Base-by-base conservation (phyloP, 805 yeast genomes). In the Millerago galiae region DNA sequence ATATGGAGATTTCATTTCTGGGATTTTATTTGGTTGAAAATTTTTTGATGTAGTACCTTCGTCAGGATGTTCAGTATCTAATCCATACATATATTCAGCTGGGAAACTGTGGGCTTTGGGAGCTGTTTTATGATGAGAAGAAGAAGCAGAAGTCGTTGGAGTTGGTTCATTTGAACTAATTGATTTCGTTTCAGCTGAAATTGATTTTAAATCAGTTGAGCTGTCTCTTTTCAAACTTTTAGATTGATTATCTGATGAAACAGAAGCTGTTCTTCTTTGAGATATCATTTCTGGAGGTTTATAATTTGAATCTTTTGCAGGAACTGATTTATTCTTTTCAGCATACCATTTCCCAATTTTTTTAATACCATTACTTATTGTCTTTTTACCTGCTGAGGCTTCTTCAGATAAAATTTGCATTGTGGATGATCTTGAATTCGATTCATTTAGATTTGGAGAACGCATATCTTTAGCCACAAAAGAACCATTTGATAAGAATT, bases 301-400 rank as follows among this genome's bases (percentile, higher is more conserved):
- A 44, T 72, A 70, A 10, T 25, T 15, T 18, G 14, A 35, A 34
- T 35, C 44, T 9, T 35, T 37, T 10, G 33, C 10, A 14, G 38
- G 26, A 9, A 28, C 26, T n/a, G 51, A 31, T 16, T 51, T 56
- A 17, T 67, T 74, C 42, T 73, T 73, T 29, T 70, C 77, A 41
- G 70, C 71, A 51, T 83, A 83, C 87, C 91, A 81, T 47, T 74
- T 79, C 1, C 84, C 85, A 8, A 84, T 59, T 52, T 77, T 83
- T 44, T 70, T 73, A 37, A 81, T 61, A 0, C 86, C 71, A 35
- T 60, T 63, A 5, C 73, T 55, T 13, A 74, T 56, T 3, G 67
- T 64, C 38, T 64, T 68, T 42, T 63, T 65, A 3, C 69, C 55
- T 10, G 57, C 56, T 2, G 52, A 41, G 12, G 62, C 53, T 27